phyloP scores from a whole-genome alignment of 192 early-diverging fungal genomes.

The Coemansia sp. region DNA sequence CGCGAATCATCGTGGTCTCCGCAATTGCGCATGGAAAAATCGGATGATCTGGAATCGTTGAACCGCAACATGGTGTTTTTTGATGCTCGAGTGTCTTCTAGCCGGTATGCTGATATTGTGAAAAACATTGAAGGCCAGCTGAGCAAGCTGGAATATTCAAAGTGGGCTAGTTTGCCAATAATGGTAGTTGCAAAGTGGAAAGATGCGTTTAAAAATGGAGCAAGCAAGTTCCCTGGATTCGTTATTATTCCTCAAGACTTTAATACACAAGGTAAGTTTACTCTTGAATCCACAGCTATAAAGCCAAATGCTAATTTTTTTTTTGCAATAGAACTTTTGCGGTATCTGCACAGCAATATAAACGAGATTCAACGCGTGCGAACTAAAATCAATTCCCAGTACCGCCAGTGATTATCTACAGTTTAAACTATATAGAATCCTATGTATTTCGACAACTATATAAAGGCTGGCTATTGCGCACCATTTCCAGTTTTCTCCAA shows the following conservation, averaged over 20 bases:
- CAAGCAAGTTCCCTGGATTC: conserved; percentile 34
- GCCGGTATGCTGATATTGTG: conserved; percentile 7
- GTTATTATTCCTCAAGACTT: conserved; percentile 23
- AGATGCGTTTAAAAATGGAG: conserved; percentile 12
- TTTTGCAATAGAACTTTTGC: conserved; percentile 9
- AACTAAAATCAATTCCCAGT: conserved; percentile 1
- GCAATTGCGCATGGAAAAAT: conserved; percentile 6
- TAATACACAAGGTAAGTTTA: conserved; percentile 12
- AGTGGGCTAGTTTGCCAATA: conserved; percentile 36
- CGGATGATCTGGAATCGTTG: conserved; percentile 10
- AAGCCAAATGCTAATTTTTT: background rate
- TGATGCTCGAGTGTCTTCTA: conserved; percentile 24
- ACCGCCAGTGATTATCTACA: background rate
- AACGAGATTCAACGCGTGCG: conserved; percentile 15
- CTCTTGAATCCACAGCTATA: background rate
- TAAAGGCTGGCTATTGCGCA: too few relatives aligned
- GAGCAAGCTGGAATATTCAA: conserved; percentile 25
- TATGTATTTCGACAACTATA: too few relatives aligned
- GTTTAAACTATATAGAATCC: too few relatives aligned
- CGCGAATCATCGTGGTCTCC: conserved; percentile 18
- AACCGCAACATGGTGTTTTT: conserved; percentile 30
- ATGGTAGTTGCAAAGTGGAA: conserved; percentile 41
- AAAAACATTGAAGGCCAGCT: conserved; percentile 28
- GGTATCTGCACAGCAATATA: conserved; percentile 18
- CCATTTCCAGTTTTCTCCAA: too few relatives aligned